These are phyloP conservation scores for Didymosphaeria variabile DNA, from an alignment of 2,329 filamentous ascomycete species.

Conservation along the genomic window DNA sequence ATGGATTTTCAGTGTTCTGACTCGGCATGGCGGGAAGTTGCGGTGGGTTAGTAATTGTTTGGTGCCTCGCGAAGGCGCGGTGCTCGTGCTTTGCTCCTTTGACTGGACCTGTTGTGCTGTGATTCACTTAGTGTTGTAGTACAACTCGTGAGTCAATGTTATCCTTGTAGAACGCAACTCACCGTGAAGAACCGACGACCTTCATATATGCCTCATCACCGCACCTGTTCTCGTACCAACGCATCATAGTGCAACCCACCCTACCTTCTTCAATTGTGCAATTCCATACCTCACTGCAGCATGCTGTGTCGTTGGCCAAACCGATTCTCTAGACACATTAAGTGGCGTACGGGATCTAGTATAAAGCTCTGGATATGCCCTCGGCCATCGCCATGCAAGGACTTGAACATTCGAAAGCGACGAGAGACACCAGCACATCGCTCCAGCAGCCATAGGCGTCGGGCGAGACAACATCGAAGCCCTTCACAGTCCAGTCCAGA, in stretches of 20 bases:
- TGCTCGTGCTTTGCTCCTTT: background rate
- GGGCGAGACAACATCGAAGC: background rate
- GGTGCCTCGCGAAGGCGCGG: background rate
- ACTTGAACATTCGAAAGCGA: background rate
- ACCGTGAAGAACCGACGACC: background rate
- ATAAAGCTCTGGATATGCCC: constrained; percentile 1
- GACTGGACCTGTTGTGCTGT: background rate
- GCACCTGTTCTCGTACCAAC: background rate
- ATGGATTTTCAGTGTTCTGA: background rate
- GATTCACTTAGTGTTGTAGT: background rate
- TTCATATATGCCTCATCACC: background rate
- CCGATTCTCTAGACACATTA: background rate
- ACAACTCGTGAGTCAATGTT: background rate
- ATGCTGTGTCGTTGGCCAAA: background rate
- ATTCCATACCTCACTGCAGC: background rate
- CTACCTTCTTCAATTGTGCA: background rate
- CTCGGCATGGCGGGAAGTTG: background rate
- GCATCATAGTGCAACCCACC: background rate
- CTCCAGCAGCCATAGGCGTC: background rate
- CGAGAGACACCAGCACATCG: background rate
- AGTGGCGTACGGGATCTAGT: background rate
- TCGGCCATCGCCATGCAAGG: background rate
- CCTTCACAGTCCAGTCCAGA: background rate
- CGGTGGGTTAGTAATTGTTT: background rate
- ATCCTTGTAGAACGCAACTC: background rate